These are phyloP conservation scores for Didymella lethalis DNA, from an alignment of 2,329 filamentous ascomycete genomes.

Conservation along the genomic window DNA sequence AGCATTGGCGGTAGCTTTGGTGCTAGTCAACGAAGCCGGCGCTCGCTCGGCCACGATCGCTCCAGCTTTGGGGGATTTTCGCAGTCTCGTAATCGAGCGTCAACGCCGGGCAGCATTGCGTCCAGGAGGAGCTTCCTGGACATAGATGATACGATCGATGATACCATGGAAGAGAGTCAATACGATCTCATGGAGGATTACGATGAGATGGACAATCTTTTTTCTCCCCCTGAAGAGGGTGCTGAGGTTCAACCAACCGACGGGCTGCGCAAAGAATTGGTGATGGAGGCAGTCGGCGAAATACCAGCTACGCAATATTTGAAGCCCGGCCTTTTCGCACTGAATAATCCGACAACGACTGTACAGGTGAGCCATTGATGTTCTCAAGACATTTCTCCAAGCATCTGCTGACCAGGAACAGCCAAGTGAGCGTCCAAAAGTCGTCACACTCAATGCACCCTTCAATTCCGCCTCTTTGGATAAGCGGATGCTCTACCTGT, in stretches of 20 bases:
- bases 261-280: constrained; percentile 51
- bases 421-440: constrained; percentile 26
- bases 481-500: constrained; percentile 49
- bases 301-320: constrained; percentile 43
- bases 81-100: constrained; percentile 60
- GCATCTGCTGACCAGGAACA: constrained; percentile 20
- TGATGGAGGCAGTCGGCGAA: constrained; percentile 49
- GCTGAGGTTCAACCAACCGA: constrained; percentile 44
- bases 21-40: constrained; percentile 67
- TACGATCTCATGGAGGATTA: constrained; percentile 51
- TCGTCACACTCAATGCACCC: constrained; percentile 44
- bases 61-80: constrained; percentile 62
- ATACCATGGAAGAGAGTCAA: constrained; percentile 50
- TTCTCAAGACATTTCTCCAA: background rate
- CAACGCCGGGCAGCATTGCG: constrained; percentile 59
- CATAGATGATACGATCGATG: constrained; percentile 50
- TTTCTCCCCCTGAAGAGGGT: constrained; percentile 42
- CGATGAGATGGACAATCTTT: constrained; percentile 51
- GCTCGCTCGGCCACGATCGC: constrained; percentile 76
- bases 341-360: constrained; percentile 27
- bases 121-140: constrained; percentile 51
- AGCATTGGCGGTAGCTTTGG: constrained; percentile 54
- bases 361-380: constrained; percentile 26
- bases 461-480: constrained; percentile 49
- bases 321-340: constrained; percentile 37